Percentiles rank a stretch among this genome's conserved stretches.
phyloP scores from a whole-genome alignment of 192 early-diverging fungal genomes.

The Oehlia diaphana region DNA sequence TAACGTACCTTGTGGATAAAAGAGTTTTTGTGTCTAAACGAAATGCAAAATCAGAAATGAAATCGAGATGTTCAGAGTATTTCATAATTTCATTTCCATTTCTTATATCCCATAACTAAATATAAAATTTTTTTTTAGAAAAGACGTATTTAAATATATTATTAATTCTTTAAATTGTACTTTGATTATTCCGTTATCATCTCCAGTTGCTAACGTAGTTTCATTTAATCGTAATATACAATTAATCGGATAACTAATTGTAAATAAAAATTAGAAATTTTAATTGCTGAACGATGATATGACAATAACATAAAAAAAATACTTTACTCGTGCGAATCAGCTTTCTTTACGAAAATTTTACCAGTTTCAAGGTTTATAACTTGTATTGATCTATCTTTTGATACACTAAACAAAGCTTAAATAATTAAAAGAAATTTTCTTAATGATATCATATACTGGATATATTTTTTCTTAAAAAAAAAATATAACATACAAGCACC shows the following conservation, averaged over 20 bases:
- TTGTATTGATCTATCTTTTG: slow-evolving; percentile 83
- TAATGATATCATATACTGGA: not conserved
- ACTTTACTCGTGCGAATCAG: slow-evolving; percentile 82
- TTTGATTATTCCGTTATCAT: slow-evolving; percentile 88
- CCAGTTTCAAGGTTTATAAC: slow-evolving; percentile 77
- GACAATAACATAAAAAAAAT: not conserved
- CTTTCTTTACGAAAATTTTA: slow-evolving; percentile 65
- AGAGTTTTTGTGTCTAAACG: slow-evolving; percentile 72
- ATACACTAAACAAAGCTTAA: slow-evolving; percentile 74
- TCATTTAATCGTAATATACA: slow-evolving; percentile 69
- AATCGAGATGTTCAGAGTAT: slow-evolving; percentile 89
- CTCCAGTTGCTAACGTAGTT: slow-evolving; percentile 85
- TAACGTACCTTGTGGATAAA: slow-evolving; percentile 64
- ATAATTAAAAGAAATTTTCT: not conserved
- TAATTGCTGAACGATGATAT: not conserved
- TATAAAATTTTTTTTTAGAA: slow-evolving; percentile 1
- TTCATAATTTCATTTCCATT: slow-evolving; percentile 72
- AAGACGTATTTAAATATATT: not conserved
- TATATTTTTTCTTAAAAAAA: not conserved
- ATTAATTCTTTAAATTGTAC: slow-evolving; percentile 33
- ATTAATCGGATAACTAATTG: slow-evolving; percentile 75
- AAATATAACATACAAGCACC: slow-evolving; percentile 53
- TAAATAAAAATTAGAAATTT: not conserved
- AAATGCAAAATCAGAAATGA: slow-evolving; percentile 85
- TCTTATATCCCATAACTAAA: slow-evolving; percentile 87